These are phyloP conservation scores for Monosporozyma aerobia DNA, from an alignment of 805 yeast genomes.

Conservation along the genomic window DNA sequence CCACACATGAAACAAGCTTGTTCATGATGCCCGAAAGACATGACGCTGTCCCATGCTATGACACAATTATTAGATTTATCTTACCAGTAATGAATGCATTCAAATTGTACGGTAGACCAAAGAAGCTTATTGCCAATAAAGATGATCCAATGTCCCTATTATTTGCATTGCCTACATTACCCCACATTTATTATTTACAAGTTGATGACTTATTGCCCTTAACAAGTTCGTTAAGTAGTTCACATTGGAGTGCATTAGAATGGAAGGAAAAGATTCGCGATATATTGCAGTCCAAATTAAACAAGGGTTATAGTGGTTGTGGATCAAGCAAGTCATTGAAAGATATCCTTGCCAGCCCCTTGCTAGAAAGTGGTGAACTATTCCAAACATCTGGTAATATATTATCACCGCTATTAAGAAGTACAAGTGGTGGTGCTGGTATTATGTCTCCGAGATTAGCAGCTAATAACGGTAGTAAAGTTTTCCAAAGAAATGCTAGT, in stretches of 20 bases:
- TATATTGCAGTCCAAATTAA: slow-evolving; percentile 43
- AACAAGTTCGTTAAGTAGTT: slow-evolving; percentile 27
- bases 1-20: slow-evolving; percentile 38
- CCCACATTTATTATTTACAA: slow-evolving; percentile 53
- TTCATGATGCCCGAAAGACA: slow-evolving; percentile 64
- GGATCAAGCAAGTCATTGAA: slow-evolving; percentile 58
- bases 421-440: neutral
- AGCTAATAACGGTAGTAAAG: neutral
- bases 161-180: slow-evolving; percentile 68
- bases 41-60: slow-evolving; percentile 62
- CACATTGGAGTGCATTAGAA: slow-evolving; percentile 47
- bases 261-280: slow-evolving; percentile 54
- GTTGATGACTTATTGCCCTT: slow-evolving; percentile 48
- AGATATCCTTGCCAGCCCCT: slow-evolving; percentile 50
- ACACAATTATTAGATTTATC: slow-evolving; percentile 61
- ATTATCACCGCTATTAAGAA: slow-evolving; percentile 3
- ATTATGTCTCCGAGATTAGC: slow-evolving; percentile 1
- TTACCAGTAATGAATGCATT: slow-evolving; percentile 65
- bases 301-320: slow-evolving; percentile 64
- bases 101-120: slow-evolving; percentile 66
- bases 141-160: slow-evolving; percentile 45
- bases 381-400: slow-evolving; percentile 10
- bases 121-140: slow-evolving; percentile 49
- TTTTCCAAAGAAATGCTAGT: neutral
- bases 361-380: slow-evolving; percentile 30